Base-by-base conservation (phyloP, 129 eudicot genomes). In the Pittosporum tobira region DNA sequence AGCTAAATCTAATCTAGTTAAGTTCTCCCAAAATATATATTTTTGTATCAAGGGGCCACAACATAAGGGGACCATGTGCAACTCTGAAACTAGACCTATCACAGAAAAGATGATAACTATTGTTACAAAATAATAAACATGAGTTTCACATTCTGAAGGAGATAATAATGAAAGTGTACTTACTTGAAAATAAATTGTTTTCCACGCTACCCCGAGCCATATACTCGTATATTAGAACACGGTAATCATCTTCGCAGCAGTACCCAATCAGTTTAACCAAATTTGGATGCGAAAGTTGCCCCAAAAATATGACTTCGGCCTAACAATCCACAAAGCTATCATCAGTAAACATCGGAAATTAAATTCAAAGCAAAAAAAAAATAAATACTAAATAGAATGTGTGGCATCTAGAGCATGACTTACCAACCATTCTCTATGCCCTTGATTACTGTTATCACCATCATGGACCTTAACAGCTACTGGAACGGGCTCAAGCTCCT, bases 361-460 rank as follows among this genome's bases (percentile, higher is more conserved):
- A 31, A 48, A 13, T 9, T 18, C 24, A 6, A 16, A 26, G 7
- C 12, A 48, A 26, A 48, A 16, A 16, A 30, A 62, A 46, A 19
- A 19, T n/a, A n/a, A n/a, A n/a, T n/a, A n/a, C n/a, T n/a, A n/a
- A n/a, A n/a, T 22, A 36, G 25, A 28, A 43, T 46, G 27, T 57
- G 12, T 43, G n/a, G n/a, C 36, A 57, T 53, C 15, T 3, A 28
- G 61, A 36, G 8, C 46, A 27, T 46, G 56, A 40, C 31, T 68
- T 60, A 88, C 96, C 86, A 83, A 88, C 94, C 96, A 88, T 71
- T 88, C 96, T 71, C 96, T 73, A 45, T 88, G 94, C 62, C 94
- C 94, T 78, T 88, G 94, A 77, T 66, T 62, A 60, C 94, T 88
- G 44, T 88, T 80, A 74, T 75, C 86, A n/a, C 96, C 94, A 59